Base-by-base conservation (phyloP, 352 stramenopile genomes). In the Phytophthora ohioensis region DNA sequence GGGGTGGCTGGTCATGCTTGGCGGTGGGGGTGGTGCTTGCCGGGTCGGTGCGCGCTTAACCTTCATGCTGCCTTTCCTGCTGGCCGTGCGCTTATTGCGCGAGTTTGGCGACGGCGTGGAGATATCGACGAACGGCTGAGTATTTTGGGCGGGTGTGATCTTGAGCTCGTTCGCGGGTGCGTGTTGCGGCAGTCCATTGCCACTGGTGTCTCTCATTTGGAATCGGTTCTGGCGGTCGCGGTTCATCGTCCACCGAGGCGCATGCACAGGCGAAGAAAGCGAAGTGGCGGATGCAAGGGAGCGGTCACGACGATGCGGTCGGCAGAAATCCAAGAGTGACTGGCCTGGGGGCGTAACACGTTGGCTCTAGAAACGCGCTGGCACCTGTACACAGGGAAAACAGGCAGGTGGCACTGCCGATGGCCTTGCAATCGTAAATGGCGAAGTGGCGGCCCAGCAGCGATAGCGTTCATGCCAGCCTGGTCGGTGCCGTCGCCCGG, bases 61-160 rank as follows among this genome's bases (percentile, higher is more conserved):
- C 53, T 73, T 76, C 45, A 58, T 48, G n/a, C 55, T 64, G 15
- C 34, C n/a, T 13, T 60, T 67, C 21, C 55, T 47, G 51, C 57
- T 63, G 35, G 11, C n/a, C 31, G 45, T 34, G 17, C 36, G 27
- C 34, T 72, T 57, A 10, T 75, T 57, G 17, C 57, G 51, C 5
- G 57, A 57, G 61, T 63, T 59, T 31, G 78, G 80, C 48, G 78
- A 86, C 56, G 84, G 84, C 56, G 84, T 92, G 31, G 84, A 89
- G 52, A 92, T 87, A 69, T 92, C 81, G 6, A 91, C 71, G 64
- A 92, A 92, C 11, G 79, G 73, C 66, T 90, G 75, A 1, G n/a
- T 21, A 43, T 70, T 71, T 43, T 84, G 81, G 4, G 64, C 81
- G 0, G 83, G 82, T 35, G 85, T 91, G 45, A 78, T 75, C 69